These are phyloP conservation scores for Pleoardoris graminearum DNA, from an alignment of 2,329 filamentous ascomycete genomes.

Conservation along the genomic window DNA sequence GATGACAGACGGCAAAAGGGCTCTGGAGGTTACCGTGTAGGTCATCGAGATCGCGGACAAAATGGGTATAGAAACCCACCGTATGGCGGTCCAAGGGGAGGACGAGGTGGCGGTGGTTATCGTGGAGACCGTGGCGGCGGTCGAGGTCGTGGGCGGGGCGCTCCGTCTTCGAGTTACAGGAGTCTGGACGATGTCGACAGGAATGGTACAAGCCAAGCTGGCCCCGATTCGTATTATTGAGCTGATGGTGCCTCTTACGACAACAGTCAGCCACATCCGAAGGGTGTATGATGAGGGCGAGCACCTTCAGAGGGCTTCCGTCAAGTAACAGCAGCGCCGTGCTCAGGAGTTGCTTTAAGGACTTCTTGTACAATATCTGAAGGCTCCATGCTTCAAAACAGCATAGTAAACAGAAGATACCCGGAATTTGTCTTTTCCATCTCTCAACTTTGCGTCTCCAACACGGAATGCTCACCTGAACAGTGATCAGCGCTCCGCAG, in stretches of 20 bases:
- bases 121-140: conserved; percentile 45
- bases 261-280: background rate
- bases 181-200: conserved; percentile 50
- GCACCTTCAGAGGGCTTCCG: background rate
- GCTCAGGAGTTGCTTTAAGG: background rate
- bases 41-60: conserved; percentile 38
- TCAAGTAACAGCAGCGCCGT: background rate
- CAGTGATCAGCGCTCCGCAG: too few species aligned
- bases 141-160: conserved; percentile 37
- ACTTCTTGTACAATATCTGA: background rate
- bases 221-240: conserved; percentile 41
- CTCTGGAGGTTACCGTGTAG: conserved; percentile 33
- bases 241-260: background rate
- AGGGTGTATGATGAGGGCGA: background rate
- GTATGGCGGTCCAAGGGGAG: conserved; percentile 33
- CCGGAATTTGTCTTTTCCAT: background rate
- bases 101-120: conserved; percentile 51
- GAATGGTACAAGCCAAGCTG: conserved; percentile 34
- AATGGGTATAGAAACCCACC: conserved; percentile 32
- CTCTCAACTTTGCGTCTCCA: background rate
- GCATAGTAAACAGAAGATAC: conserved; percentile 6
- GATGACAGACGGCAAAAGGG: conserved; percentile 30
- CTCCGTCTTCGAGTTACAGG: conserved; percentile 44
- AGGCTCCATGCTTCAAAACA: background rate
- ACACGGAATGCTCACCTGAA: too few species aligned